Conservation (phyloP, 768 basidiomycete species). For the Suillus subaureus region DNA sequence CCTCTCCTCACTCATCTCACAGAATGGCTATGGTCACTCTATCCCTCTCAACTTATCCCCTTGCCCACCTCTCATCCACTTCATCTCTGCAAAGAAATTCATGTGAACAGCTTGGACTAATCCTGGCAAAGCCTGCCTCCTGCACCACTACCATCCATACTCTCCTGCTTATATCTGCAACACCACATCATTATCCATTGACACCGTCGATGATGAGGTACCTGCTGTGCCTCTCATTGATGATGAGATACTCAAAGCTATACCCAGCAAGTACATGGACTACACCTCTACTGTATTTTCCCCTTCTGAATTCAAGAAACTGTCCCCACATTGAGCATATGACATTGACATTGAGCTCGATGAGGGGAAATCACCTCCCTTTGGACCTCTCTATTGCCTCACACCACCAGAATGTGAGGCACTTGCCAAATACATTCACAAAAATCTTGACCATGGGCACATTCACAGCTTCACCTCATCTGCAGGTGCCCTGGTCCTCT, state of each 20-base stretch:
- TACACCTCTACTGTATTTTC: conserved; percentile 25
- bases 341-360: conserved; percentile 40
- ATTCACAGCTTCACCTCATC: conserved; percentile 32
- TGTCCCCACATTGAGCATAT: conserved; percentile 34
- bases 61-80: no score
- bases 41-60: no score
- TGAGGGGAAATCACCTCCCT: conserved; percentile 25
- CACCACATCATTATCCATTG: no score
- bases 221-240: no score
- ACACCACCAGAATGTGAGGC: conserved; percentile 33
- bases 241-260: no score
- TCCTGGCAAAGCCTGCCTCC: no score
- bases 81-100: background rate
- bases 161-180: no score
- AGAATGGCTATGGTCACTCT: no score
- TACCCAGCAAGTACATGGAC: background rate
- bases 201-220: background rate
- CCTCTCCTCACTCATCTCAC: no score
- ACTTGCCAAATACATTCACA: conserved; percentile 37
- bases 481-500: conserved; percentile 35
- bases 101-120: no score
- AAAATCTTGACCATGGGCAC: conserved; percentile 27
- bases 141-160: conserved; percentile 8
- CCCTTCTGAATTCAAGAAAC: conserved; percentile 25
- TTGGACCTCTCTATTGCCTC: conserved; percentile 38